phyloP scores from a whole-genome alignment of 129 eudicot genomes.

The Deinandra increscens region DNA sequence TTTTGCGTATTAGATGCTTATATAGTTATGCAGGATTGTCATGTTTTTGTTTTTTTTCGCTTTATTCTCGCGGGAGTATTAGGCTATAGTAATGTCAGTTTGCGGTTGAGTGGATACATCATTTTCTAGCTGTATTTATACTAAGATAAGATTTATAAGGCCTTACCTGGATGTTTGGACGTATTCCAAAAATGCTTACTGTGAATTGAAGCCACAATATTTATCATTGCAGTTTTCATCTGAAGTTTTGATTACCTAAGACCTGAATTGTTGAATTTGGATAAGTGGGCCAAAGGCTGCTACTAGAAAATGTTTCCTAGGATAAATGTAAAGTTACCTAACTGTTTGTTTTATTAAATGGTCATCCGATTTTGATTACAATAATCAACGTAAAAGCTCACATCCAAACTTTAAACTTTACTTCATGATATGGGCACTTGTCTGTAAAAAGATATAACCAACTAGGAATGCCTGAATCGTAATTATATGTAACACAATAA shows the following conservation, averaged over 20 bases:
- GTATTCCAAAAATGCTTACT: background rate
- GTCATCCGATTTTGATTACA: background rate
- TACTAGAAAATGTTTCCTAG: background rate
- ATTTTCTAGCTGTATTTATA: background rate
- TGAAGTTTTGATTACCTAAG: background rate
- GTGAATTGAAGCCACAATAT: background rate
- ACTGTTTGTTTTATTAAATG: background rate
- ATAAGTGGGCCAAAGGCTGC: background rate
- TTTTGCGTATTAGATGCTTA: background rate
- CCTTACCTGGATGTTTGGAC: background rate
- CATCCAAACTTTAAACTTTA: background rate
- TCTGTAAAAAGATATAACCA: background rate
- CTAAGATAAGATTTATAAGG: background rate
- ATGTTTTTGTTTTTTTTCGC: background rate
- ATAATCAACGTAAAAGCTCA: background rate
- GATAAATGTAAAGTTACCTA: background rate
- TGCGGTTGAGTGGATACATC: background rate
- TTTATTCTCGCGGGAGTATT: background rate
- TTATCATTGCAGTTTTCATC: background rate
- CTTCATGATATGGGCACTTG: conserved; percentile 3
- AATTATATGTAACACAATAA: background rate
- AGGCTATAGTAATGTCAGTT: background rate
- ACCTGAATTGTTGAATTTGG: background rate
- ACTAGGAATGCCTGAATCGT: background rate
- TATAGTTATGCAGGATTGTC: background rate